Evolutionary conservation across 2,329 filamentous ascomycete species (phyloP).

Genomic region (Claviceps monticola): DNA sequence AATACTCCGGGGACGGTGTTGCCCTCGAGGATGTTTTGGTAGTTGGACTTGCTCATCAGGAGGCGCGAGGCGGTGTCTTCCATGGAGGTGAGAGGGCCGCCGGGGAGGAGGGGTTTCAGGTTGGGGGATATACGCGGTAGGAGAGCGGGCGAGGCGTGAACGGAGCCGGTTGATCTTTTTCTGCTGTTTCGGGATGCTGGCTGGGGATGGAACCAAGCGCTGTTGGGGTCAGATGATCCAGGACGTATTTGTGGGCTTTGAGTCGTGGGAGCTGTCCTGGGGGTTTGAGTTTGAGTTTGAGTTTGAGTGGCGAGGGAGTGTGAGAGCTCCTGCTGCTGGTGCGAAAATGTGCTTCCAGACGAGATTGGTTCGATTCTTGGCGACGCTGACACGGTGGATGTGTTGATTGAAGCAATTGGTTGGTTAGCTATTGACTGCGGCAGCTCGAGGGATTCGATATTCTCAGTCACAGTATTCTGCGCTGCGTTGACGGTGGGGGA

Average conservation of each 20-base stretch:
- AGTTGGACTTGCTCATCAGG: conserved; percentile 89
- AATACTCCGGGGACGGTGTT: conserved; percentile 80
- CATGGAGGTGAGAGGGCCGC: conserved; percentile 32
- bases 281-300: conserved; percentile 28
- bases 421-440: conserved; percentile 49
- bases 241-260: conserved; percentile 51
- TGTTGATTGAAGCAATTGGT: conserved; percentile 22
- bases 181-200: conserved; percentile 44
- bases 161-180: conserved; percentile 61
- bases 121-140: conserved; percentile 83
- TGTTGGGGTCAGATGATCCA: conserved; percentile 28
- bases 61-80: conserved; percentile 56
- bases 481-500: conserved; percentile 14
- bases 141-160: conserved; percentile 74
- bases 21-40: conserved; percentile 92
- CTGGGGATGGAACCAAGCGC: conserved; percentile 39
- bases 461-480: conserved; percentile 31
- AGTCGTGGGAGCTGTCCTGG: conserved; percentile 36
- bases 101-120: conserved; percentile 81
- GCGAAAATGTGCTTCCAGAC: conserved; percentile 33
- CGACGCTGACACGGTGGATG: conserved; percentile 26
- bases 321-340: conserved; percentile 25
- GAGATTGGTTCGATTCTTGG: conserved; percentile 23
- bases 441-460: conserved; percentile 48
- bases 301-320: conserved; percentile 34